These are phyloP conservation scores for Leucocoprinus gongylophorus DNA, from an alignment of 1,284 basidiomycete species.

Conservation along the genomic window DNA sequence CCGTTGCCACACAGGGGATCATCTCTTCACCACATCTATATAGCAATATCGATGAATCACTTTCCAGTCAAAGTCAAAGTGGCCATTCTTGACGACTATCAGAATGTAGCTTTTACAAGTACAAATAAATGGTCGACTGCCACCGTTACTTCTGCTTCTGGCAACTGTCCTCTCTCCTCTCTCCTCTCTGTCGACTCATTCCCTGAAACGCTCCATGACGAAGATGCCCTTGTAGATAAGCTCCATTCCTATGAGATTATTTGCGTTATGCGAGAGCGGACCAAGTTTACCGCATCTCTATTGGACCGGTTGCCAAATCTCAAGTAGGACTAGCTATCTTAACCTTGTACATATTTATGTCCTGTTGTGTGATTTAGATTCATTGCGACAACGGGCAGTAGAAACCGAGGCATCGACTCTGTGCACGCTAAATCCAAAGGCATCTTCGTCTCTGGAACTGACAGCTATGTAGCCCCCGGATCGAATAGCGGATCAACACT, in stretches of 20 bases:
- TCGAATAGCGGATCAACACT: constrained; percentile 38
- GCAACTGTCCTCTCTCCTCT: background rate
- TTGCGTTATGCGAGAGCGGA: constrained; percentile 64
- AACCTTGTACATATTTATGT: too few relatives aligned
- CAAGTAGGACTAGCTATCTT: constrained; percentile 26
- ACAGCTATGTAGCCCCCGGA: background rate
- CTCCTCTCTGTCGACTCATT: constrained; percentile 40
- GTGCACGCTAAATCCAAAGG: constrained; percentile 42
- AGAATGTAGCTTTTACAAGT: constrained; percentile 41
- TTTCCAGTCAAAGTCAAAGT: constrained; percentile 8
- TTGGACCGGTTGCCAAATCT: constrained; percentile 52
- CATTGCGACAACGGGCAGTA: constrained; percentile 50
- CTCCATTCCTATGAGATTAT: constrained; percentile 50
- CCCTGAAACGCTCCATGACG: constrained; percentile 44
- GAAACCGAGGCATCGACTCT: constrained; percentile 46
- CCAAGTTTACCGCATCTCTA: constrained; percentile 44
- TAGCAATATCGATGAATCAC: background rate
- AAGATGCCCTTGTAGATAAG: constrained; percentile 42
- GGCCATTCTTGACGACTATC: constrained; percentile 62
- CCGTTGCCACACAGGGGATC: too few relatives aligned
- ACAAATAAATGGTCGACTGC: constrained; percentile 46
- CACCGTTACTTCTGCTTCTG: constrained; percentile 18
- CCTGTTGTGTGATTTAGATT: constrained; percentile 24
- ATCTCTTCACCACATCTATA: too few relatives aligned
- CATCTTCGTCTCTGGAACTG: constrained; percentile 53